Base-by-base conservation (phyloP, 495 filamentous ascomycete genomes). In the Hypoxylon rickii region DNA sequence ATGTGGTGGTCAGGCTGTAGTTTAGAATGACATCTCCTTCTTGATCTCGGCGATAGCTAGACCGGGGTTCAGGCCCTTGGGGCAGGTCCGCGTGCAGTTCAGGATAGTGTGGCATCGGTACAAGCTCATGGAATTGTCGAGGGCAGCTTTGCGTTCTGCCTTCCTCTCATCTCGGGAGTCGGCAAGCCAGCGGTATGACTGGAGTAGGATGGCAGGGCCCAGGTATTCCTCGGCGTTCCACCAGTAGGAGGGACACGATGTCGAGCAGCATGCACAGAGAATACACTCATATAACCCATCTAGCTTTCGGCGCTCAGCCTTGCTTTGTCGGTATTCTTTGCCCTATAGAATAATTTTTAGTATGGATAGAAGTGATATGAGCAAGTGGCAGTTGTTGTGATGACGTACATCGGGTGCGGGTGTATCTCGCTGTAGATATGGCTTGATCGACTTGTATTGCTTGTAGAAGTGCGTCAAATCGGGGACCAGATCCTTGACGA, bases 401-500 rank as follows among this genome's bases (percentile, higher is more conserved):
- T 38, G 19, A 76, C 86, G 70, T 81, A 91, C 90, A 66, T 94
- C 87, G 31, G 83, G 80, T 12, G 88, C 74, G 32, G 86, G 84
- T 24, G 87, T 92, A 55, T 90, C 85, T 58, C 90, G 82, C 76
- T 96, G 94, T 26, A 98, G 88, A 71, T 96, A 98, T 5, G 94
- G 94, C 83, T 98, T 96, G 79, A 98, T 96, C 17, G 93, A 96
- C 78, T 96, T 96, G 86, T 98, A 98, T 83, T 98, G 94, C 81
- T 97, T 96, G 88, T 98, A 98, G 86, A 98, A 97, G 55, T 89
- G 89, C 62, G 94, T 98, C 61, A 98, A 77, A 72, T 98, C 94
- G 41, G 94, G 93, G 10, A 98, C 93, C 56, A 98, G 83, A 70
- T 98, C 94, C 85, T 96, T 98, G 77, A 98, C 93, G 62, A 97